phyloP scores from a whole-genome alignment of 441 rosid species.

The Monsonia emarginata region DNA sequence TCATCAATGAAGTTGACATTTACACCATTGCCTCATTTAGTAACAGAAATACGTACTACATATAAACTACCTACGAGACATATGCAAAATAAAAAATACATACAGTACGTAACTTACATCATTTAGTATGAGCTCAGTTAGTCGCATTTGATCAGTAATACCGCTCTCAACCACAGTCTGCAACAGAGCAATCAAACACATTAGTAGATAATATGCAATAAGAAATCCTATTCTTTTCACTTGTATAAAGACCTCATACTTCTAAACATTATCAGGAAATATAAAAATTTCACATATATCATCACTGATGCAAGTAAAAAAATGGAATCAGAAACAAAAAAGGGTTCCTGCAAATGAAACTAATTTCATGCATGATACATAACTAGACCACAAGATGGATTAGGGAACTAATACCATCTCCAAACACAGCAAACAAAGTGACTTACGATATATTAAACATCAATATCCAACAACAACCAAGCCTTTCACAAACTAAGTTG shows the following conservation, averaged over 20 bases:
- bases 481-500: no score
- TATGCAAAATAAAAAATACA: no score
- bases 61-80: not conserved
- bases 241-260: no score
- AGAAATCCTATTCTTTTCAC: no score
- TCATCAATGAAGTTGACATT: no score
- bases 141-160: constrained; percentile 76
- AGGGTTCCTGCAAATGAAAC: not conserved
- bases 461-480: no score
- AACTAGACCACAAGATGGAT: not conserved
- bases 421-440: not conserved
- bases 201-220: not conserved
- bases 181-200: constrained; percentile 23
- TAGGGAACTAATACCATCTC: not conserved
- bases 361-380: not conserved
- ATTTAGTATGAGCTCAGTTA: constrained; percentile 69
- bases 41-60: no score
- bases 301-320: no score
- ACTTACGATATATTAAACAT: no score
- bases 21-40: no score
- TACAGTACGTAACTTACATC: constrained; percentile 48
- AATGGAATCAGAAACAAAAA: not conserved
- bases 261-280: no score
- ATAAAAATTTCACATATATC: no score
- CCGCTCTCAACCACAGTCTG: constrained; percentile 90